phyloP scores from a whole-genome alignment of 164 flowering plant species.

The Macadamia integrifolia region DNA sequence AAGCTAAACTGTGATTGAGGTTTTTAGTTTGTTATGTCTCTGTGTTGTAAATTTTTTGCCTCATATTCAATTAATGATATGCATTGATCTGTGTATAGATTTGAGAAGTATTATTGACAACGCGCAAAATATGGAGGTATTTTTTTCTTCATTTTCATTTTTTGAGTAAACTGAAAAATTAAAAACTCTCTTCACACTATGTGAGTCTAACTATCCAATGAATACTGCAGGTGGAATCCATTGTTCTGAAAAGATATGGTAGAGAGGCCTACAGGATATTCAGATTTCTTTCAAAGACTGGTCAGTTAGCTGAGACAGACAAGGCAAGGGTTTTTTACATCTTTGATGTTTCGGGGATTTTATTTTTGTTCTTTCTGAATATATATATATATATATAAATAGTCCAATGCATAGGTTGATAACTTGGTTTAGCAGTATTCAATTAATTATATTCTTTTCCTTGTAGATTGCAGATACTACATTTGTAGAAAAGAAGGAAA shows the following conservation, averaged over 20 bases:
- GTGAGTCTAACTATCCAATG: neutral
- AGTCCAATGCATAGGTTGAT: neutral
- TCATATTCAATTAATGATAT: neutral
- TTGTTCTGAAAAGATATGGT: conserved; percentile 70
- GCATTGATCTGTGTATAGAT: conserved; percentile 33
- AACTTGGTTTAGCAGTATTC: neutral
- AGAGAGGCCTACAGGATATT: conserved; percentile 64
- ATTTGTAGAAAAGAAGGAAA: conserved; percentile 67
- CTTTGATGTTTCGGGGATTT: neutral
- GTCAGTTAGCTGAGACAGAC: conserved; percentile 47
- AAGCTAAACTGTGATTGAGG: neutral
- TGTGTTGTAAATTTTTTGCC: neutral
- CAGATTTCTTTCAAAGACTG: conserved; percentile 45
- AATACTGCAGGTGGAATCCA: conserved; percentile 61
- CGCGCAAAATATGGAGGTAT: conserved; percentile 73
- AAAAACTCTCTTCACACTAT: neutral
- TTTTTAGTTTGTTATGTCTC: neutral
- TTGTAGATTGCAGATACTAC: conserved; percentile 56
- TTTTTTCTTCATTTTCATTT: conserved; percentile 2
- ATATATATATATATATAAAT: too few relatives aligned
- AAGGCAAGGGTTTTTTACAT: conserved; percentile 38
- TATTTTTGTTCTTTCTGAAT: neutral
- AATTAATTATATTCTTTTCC: neutral
- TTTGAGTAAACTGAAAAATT: neutral
- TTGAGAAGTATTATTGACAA: conserved; percentile 51